Conservation (phyloP, 352 stramenopile genomes). For the Globisporangium solare region DNA sequence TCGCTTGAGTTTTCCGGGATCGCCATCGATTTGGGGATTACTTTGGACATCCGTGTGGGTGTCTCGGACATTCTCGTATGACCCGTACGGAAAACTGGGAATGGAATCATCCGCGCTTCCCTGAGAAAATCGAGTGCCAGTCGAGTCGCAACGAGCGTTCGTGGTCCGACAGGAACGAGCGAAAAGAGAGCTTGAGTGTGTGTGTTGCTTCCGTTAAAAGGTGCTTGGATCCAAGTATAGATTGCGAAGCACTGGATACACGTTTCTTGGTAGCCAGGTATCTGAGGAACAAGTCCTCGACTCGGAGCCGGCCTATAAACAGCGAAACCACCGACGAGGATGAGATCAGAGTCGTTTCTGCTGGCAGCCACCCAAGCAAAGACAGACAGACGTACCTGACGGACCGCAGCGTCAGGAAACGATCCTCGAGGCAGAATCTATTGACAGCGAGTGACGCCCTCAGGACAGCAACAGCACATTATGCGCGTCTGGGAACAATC, state of each 20-base stretch:
- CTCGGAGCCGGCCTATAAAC: background rate
- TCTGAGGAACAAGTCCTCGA: background rate
- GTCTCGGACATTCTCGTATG: constrained; percentile 76
- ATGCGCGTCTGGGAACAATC: too few relatives aligned
- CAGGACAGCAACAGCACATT: too few relatives aligned
- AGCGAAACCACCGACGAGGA: constrained; percentile 1
- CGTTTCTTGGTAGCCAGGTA: background rate
- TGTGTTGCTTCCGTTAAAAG: background rate
- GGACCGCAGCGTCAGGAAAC: too few relatives aligned
- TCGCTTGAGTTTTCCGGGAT: constrained; percentile 15
- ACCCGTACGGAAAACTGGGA: constrained; percentile 64
- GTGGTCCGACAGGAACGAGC: too few relatives aligned
- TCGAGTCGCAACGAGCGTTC: constrained; percentile 1
- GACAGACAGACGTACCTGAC: too few relatives aligned
- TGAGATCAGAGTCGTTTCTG: background rate
- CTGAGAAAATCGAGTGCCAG: background rate
- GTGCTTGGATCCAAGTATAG: background rate
- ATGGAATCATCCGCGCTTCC: constrained; percentile 50
- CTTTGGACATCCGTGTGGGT: constrained; percentile 69
- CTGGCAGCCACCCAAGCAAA: too few relatives aligned
- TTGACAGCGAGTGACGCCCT: too few relatives aligned
- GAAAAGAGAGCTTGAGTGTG: too few relatives aligned
- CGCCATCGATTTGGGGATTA: constrained; percentile 53
- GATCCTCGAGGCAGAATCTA: too few relatives aligned
- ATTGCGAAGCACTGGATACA: background rate